Evolutionary conservation across 176 grass and related monocot genomes (phyloP).

Genomic region (Oryza meyeriana): DNA sequence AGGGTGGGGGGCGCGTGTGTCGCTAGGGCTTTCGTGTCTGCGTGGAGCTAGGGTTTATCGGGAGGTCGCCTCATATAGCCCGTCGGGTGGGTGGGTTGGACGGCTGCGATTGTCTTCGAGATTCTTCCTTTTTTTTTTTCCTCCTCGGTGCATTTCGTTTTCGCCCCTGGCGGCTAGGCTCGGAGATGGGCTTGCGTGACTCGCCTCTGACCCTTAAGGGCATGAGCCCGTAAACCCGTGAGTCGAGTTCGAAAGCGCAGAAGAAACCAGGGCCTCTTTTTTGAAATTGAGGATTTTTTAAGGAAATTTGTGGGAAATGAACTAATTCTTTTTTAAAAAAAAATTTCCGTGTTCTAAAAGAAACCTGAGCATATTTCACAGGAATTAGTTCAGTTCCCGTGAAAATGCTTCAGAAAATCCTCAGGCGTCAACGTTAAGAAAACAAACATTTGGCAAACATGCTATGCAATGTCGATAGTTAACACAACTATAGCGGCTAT

Average conservation of each 20-base stretch:
- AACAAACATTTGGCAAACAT: not conserved
- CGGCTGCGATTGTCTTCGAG: constrained; percentile 30
- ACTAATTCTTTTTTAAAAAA: no score
- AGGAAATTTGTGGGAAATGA: no score
- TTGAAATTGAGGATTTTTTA: no score
- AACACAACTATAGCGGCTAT: not conserved
- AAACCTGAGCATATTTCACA: not conserved
- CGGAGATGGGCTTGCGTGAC: not conserved
- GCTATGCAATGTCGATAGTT: not conserved
- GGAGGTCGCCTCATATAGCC: constrained; percentile 27
- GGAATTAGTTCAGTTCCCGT: not conserved
- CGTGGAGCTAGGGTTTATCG: constrained; percentile 36
- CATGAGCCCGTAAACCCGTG: no score
- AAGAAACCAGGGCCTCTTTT: no score
- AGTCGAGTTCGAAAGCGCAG: no score
- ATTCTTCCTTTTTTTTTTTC: not conserved
- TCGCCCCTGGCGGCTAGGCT: not conserved
- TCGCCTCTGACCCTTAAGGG: no score
- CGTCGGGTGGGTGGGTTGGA: constrained; percentile 21
- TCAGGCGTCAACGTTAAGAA: no score
- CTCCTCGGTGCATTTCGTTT: not conserved
- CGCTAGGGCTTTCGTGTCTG: constrained; percentile 29
- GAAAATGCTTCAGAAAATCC: not conserved
- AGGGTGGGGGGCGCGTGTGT: not conserved
- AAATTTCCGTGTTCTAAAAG: not conserved